Evolutionary conservation across 1,284 basidiomycete genomes (phyloP).

Genomic region (Puccinia coronata): DNA sequence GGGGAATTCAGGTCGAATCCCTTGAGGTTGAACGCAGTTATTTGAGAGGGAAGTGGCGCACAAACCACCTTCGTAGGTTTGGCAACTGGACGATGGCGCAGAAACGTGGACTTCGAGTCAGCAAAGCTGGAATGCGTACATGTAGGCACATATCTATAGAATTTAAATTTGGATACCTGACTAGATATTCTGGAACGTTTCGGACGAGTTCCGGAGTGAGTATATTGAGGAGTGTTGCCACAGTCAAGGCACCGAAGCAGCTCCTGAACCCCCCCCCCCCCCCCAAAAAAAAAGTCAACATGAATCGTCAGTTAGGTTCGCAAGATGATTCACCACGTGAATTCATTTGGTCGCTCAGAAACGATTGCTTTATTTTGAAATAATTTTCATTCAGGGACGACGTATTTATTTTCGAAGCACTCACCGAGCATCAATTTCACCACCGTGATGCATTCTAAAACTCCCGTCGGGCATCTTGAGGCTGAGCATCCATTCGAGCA

Average conservation of each 20-base stretch:
- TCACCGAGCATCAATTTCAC: constrained; percentile 89
- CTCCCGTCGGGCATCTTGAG: constrained; percentile 93
- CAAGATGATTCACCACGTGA: not conserved
- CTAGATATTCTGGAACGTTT: constrained; percentile 62
- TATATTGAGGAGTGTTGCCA: constrained; percentile 73
- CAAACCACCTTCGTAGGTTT: constrained; percentile 98
- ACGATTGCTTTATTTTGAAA: too few species aligned
- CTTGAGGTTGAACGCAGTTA: constrained; percentile 54
- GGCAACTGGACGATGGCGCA: constrained; percentile 67
- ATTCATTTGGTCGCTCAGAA: too few species aligned
- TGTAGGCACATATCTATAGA: constrained; percentile 61
- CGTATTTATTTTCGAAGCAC: too few species aligned
- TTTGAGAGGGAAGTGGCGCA: constrained; percentile 76
- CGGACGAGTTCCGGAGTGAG: constrained; percentile 80
- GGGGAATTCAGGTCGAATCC: constrained; percentile 58
- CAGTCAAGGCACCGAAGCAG: constrained; percentile 73
- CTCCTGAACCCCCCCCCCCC: constrained; percentile 67
- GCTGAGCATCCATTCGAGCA: constrained; percentile 88
- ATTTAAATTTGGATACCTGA: constrained; percentile 55
- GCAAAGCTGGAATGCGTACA: constrained; percentile 66
- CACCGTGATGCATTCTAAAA: constrained; percentile 81
- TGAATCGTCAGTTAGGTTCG: not conserved
- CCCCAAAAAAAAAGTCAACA: constrained; percentile 37
- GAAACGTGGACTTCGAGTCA: not conserved
- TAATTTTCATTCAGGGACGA: too few species aligned